Percentiles rank a stretch among this genome's conserved stretches.
phyloP scores from a whole-genome alignment of 2,329 filamentous ascomycete species.

The Emericellopsis cladophorae region DNA sequence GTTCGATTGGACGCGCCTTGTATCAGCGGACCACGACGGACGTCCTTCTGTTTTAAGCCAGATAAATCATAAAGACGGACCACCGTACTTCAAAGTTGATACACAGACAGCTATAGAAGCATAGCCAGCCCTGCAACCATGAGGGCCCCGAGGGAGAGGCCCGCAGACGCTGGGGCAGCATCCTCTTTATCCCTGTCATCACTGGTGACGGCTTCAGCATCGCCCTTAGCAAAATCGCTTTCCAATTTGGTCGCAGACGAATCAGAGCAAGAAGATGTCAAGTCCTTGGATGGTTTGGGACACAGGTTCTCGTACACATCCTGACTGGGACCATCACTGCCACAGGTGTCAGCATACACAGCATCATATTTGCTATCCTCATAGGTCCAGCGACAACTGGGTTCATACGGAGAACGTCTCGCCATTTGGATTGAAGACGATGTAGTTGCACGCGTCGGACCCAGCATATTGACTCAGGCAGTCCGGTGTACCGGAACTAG shows the following conservation, averaged over 20 bases:
- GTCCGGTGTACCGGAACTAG: conserved; percentile 8
- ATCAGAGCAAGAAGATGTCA: background rate
- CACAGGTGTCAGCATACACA: conserved; percentile 8
- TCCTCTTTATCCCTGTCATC: conserved; percentile 4
- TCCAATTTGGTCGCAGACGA: background rate
- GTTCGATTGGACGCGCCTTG: too few species aligned
- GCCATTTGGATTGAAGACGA: conserved; percentile 12
- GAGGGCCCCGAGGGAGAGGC: conserved; percentile 7
- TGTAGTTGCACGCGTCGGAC: conserved; percentile 13
- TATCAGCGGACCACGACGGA: too few species aligned
- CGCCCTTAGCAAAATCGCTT: background rate
- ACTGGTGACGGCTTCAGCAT: background rate
- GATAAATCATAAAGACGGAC: too few species aligned
- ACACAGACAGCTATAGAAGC: conserved; percentile 5
- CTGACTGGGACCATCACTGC: conserved; percentile 9
- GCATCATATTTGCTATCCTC: conserved; percentile 12
- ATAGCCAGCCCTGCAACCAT: conserved; percentile 8
- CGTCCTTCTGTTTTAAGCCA: too few species aligned
- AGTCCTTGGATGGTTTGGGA: conserved; percentile 9
- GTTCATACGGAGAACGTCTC: conserved; percentile 8
- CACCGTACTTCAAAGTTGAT: too few species aligned
- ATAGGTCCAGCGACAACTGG: conserved; percentile 16
- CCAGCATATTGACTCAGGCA: conserved; percentile 13
- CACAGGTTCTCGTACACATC: conserved; percentile 16
- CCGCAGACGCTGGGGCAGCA: conserved; percentile 7